Percentiles rank a stretch among this genome's conserved stretches.
Evolutionary conservation across 495 filamentous ascomycete genomes (phyloP).

Genomic region (Aspergillus cavernicola): DNA sequence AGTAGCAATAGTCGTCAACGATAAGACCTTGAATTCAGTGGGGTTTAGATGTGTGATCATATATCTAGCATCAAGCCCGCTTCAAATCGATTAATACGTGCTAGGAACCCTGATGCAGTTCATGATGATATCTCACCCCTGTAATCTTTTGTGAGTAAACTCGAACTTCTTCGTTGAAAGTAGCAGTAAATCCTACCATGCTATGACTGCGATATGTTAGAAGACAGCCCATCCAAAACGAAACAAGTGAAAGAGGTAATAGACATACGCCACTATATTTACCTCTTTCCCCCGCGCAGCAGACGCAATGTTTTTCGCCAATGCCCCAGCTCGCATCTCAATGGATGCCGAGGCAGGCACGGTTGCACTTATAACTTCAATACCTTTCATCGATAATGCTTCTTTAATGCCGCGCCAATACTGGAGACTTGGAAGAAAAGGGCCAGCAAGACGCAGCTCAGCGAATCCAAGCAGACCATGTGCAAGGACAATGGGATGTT

Average conservation of each 20-base stretch:
- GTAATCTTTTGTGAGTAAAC: constrained; percentile 9
- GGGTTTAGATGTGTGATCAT: constrained; percentile 82
- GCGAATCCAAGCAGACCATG: constrained; percentile 93
- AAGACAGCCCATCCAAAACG: neutral
- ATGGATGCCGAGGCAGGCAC: constrained; percentile 80
- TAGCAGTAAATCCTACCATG: constrained; percentile 52
- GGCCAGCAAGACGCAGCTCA: constrained; percentile 69
- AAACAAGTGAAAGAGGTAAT: neutral
- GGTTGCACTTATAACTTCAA: constrained; percentile 75
- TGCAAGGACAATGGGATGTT: constrained; percentile 74
- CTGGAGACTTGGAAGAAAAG: constrained; percentile 68
- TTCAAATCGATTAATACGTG: constrained; percentile 30
- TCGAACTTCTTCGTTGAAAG: constrained; percentile 1
- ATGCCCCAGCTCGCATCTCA: constrained; percentile 65
- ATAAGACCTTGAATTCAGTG: constrained; percentile 65
- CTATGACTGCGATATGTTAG: constrained; percentile 54
- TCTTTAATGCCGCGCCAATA: constrained; percentile 93
- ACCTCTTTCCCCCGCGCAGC: constrained; percentile 70
- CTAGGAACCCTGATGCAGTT: neutral
- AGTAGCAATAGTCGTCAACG: constrained; percentile 82
- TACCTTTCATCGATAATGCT: constrained; percentile 63
- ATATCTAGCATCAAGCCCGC: constrained; percentile 86
- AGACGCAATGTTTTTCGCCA: constrained; percentile 59
- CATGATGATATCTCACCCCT: constrained; percentile 43
- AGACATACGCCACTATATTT: constrained; percentile 80